phyloP scores from a whole-genome alignment of 1,139 yeast species.

The Lodderomyces beijingensis region DNA sequence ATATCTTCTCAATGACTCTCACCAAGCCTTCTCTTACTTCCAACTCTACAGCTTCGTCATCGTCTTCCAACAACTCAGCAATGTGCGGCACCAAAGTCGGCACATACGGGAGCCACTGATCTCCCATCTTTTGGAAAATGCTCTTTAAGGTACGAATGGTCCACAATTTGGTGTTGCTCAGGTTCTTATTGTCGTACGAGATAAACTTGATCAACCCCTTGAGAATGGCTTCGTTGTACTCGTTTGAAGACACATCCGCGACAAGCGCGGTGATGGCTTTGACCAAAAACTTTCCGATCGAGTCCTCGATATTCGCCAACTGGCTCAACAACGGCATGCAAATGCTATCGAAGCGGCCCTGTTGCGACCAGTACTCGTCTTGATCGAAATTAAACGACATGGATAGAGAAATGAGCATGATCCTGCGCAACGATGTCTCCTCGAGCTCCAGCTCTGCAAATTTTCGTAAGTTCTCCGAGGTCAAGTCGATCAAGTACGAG shows the following conservation, averaged over 20 bases:
- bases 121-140: constrained; percentile 88
- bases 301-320: constrained; percentile 59
- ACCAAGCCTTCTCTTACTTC: constrained; percentile 93
- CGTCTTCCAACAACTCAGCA: constrained; percentile 93
- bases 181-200: constrained; percentile 32
- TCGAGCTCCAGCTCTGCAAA: constrained; percentile 30
- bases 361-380: constrained; percentile 92
- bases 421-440: constrained; percentile 62
- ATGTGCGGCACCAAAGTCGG: constrained; percentile 95
- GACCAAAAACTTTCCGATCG: constrained; percentile 72
- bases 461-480: constrained; percentile 48
- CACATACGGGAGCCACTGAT: constrained; percentile 84
- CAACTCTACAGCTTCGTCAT: constrained; percentile 85
- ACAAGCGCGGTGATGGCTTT: constrained; percentile 78
- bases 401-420: constrained; percentile 65
- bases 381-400: constrained; percentile 84
- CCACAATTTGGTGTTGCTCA: constrained; percentile 62
- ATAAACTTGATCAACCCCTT: constrained; percentile 35
- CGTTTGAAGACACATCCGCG: constrained; percentile 70
- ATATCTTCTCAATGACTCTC: constrained; percentile 82
- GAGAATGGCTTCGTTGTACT: constrained; percentile 58
- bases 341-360: constrained; percentile 74
- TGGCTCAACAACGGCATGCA: constrained; percentile 62
- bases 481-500: constrained; percentile 78
- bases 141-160: constrained; percentile 74